These are phyloP conservation scores for Suhomyces bolitotheri DNA, from an alignment of 1,139 yeast genomes.

Conservation along the genomic window DNA sequence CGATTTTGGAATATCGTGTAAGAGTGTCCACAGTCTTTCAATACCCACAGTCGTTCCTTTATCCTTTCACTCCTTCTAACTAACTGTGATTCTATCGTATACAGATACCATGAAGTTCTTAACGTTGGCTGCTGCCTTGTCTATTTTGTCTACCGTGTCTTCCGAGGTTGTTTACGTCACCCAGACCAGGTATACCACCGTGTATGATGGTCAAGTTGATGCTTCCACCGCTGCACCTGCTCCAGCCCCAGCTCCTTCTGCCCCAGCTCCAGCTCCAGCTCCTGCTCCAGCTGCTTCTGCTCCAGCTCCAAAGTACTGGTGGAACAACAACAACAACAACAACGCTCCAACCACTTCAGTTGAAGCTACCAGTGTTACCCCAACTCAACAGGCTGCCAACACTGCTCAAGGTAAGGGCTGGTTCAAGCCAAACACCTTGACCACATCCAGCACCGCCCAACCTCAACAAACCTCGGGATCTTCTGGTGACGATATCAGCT, in stretches of 20 bases:
- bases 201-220: conserved; percentile 15
- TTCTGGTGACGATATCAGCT: conserved; percentile 8
- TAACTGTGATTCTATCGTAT: conserved; percentile 3
- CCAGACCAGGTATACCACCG: conserved; percentile 25
- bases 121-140: conserved; percentile 19
- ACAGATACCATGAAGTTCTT: conserved; percentile 20
- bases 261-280: conserved; percentile 5
- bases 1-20: no score
- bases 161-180: conserved; percentile 30
- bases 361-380: conserved; percentile 10
- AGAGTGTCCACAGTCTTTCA: no score
- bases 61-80: conserved; percentile 2
- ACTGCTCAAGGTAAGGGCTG: no score
- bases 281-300: conserved; percentile 5
- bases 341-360: conserved; percentile 7
- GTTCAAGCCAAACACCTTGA: background rate
- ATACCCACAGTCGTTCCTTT: conserved; percentile 7
- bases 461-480: background rate
- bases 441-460: background rate
- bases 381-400: no score
- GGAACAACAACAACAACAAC: background rate
- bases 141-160: conserved; percentile 18
- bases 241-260: conserved; percentile 1
- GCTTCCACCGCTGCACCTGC: conserved; percentile 5
- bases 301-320: background rate